These are phyloP conservation scores for Talaromyces pinophilus DNA, from an alignment of 2,329 filamentous ascomycete genomes.

Conservation along the genomic window DNA sequence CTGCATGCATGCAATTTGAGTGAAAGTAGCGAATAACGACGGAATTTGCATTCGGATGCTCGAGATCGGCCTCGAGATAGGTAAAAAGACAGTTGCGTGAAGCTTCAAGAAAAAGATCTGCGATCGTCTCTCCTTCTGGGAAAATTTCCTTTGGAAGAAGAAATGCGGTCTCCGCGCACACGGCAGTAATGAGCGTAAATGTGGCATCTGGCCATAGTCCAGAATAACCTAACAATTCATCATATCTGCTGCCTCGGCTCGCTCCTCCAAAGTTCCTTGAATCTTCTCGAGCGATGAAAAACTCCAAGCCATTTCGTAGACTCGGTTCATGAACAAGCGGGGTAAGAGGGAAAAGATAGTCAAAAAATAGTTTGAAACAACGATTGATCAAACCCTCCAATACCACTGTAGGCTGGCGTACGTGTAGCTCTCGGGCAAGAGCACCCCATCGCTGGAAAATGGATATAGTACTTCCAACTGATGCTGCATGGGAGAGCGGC, in stretches of 20 bases:
- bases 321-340: conserved; percentile 48
- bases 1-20: conserved; percentile 49
- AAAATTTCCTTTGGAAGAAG: conserved; percentile 45
- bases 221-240: conserved; percentile 15
- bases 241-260: not conserved
- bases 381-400: conserved; percentile 25
- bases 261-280: not conserved
- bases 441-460: conserved; percentile 26
- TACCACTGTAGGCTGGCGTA: conserved; percentile 9
- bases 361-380: conserved; percentile 47
- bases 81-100: conserved; percentile 43
- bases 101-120: conserved; percentile 43
- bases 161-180: conserved; percentile 48
- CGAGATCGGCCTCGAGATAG: conserved; percentile 47
- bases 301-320: conserved; percentile 40
- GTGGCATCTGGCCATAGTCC: conserved; percentile 42
- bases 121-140: conserved; percentile 41
- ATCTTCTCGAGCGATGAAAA: conserved; percentile 30
- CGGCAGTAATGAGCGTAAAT: conserved; percentile 49
- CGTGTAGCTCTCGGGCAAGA: conserved; percentile 22
- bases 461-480: conserved; percentile 20
- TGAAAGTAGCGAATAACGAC: conserved; percentile 50
- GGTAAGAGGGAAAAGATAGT: conserved; percentile 48
- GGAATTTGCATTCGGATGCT: conserved; percentile 47
- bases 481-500: conserved; percentile 24